phyloP scores from a whole-genome alignment of 2,329 filamentous ascomycete species.

The Dactylonectria macrodidyma region DNA sequence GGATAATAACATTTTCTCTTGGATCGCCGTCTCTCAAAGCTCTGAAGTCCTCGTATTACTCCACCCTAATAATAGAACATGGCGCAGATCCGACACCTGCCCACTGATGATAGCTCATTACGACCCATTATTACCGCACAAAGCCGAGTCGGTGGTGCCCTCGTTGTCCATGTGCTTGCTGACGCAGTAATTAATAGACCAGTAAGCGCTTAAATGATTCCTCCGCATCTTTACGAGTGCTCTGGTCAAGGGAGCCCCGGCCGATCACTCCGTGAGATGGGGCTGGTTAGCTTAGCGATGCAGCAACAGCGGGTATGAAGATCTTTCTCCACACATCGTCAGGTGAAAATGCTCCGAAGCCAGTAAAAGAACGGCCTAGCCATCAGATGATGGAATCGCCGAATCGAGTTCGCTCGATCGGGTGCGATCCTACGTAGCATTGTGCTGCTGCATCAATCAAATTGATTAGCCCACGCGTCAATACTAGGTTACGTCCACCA shows the following conservation, averaged over 20 bases:
- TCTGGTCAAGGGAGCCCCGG: constrained; percentile 2
- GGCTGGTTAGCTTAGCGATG: background rate
- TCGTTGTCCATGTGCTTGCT: constrained; percentile 1
- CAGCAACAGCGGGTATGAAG: background rate
- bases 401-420: background rate
- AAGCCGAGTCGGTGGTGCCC: background rate
- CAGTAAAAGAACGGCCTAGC: background rate
- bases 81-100: background rate
- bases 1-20: too few relatives aligned
- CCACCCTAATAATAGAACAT: constrained; percentile 18
- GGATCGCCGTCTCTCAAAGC: too few relatives aligned
- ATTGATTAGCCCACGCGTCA: background rate
- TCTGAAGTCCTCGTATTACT: constrained; percentile 12
- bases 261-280: background rate
- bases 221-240: background rate
- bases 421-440: background rate
- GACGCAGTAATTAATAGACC: constrained; percentile 1
- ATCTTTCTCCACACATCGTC: background rate
- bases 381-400: background rate
- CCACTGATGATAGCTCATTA: background rate
- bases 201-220: constrained; percentile 16
- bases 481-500: background rate
- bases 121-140: background rate
- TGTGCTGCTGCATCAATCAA: background rate
- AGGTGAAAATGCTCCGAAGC: background rate